phyloP scores from a whole-genome alignment of 2,329 filamentous ascomycete species.

The Aaosphaeria arxii region DNA sequence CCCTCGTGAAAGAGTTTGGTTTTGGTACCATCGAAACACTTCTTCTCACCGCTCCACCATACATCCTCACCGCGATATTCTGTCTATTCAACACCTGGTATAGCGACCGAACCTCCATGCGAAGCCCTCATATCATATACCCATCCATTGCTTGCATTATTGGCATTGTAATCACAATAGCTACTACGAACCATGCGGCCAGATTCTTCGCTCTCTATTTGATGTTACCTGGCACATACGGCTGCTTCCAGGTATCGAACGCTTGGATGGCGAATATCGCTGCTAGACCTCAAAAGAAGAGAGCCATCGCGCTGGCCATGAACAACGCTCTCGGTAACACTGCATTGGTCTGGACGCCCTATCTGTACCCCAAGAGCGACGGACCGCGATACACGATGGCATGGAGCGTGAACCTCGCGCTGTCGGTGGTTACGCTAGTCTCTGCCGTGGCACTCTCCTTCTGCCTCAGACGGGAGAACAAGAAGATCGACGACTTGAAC shows the following conservation, averaged over 20 bases:
- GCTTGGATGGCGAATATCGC: conserved; percentile 2
- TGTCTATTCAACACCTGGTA: conserved; percentile 2
- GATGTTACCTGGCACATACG: not conserved
- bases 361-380: conserved; percentile 1
- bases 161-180: conserved; percentile 1
- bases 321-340: conserved; percentile 2
- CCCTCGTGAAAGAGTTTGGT: not conserved
- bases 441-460: not conserved
- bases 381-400: conserved; percentile 3
- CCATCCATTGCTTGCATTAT: not conserved
- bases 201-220: not conserved
- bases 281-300: not conserved
- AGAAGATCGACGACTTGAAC: conserved; percentile 1
- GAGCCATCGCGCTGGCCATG: conserved; percentile 1
- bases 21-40: conserved; percentile 1
- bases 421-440: not conserved
- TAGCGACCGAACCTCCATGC: not conserved
- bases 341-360: conserved; percentile 1
- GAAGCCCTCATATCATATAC: conserved; percentile 1
- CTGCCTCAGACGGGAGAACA: not conserved
- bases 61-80: conserved; percentile 1
- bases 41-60: conserved; percentile 1
- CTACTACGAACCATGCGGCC: not conserved
- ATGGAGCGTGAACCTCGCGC: conserved; percentile 2
- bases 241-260: conserved; percentile 2